These are phyloP conservation scores for Phialocephala sp. DNA, from an alignment of 2,329 filamentous ascomycete genomes.

Conservation along the genomic window DNA sequence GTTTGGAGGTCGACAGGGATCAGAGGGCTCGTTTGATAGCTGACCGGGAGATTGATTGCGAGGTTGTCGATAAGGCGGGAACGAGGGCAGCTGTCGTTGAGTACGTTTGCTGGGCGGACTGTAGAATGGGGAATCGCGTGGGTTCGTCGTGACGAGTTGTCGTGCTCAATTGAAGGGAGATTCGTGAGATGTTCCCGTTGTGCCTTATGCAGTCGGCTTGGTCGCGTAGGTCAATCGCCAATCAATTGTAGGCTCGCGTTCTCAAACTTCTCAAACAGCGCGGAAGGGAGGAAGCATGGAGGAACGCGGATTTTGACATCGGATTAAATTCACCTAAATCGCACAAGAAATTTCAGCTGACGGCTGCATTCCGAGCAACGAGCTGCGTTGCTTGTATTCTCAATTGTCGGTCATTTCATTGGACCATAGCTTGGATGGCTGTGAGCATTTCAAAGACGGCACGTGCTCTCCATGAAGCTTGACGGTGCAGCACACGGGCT, in stretches of 20 bases:
- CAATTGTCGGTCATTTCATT: not conserved
- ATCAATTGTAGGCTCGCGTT: not conserved
- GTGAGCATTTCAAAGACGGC: not conserved
- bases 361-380: not conserved
- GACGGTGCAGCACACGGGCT: not conserved
- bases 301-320: not conserved
- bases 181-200: not conserved
- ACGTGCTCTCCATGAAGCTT: not conserved
- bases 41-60: conserved; percentile 2
- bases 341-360: not conserved
- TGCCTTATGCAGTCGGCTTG: not conserved
- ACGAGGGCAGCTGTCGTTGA: not conserved
- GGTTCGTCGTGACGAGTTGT: conserved; percentile 1
- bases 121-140: not conserved
- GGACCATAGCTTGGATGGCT: not conserved
- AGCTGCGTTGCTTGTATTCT: not conserved
- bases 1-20: conserved; percentile 8
- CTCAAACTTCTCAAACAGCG: not conserved
- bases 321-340: not conserved
- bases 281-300: not conserved
- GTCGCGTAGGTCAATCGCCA: conserved; percentile 2
- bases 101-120: not conserved
- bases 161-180: not conserved
- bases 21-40: conserved; percentile 7
- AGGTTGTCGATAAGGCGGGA: conserved; percentile 4